A percentile compares a stretch with the other conserved stretches of the same genome.
Evolutionary conservation across 129 eudicot species (phyloP).

Genomic region (Centrapalus pauciflorus): DNA sequence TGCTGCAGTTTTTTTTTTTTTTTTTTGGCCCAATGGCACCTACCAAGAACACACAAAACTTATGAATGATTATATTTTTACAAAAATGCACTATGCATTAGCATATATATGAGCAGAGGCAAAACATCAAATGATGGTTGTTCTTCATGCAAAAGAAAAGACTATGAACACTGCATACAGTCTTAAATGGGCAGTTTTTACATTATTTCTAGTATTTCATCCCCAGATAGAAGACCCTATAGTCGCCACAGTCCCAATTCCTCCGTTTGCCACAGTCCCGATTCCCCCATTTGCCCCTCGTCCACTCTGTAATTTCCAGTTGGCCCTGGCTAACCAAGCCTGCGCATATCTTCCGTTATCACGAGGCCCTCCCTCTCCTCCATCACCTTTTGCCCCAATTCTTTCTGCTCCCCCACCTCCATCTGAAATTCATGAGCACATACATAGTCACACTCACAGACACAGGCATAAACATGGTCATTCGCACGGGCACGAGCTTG

Average conservation of each 20-base stretch:
- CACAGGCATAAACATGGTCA: slow-evolving; percentile 31
- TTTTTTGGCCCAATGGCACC: slow-evolving; percentile 27
- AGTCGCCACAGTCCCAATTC: slow-evolving; percentile 26
- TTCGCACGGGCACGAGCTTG: neutral
- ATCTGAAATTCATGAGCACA: slow-evolving; percentile 10
- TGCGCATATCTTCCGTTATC: slow-evolving; percentile 48
- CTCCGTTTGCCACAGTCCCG: slow-evolving; percentile 12
- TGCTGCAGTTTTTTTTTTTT: slow-evolving; percentile 16
- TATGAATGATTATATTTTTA: slow-evolving; percentile 34
- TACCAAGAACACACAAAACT: slow-evolving; percentile 42
- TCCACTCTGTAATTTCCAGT: slow-evolving; percentile 67
- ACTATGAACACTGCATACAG: slow-evolving; percentile 42
- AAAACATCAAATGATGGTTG: slow-evolving; percentile 23
- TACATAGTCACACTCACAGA: slow-evolving; percentile 26
- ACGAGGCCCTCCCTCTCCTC: slow-evolving; percentile 43
- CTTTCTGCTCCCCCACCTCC: slow-evolving; percentile 34
- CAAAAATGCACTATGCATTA: slow-evolving; percentile 8
- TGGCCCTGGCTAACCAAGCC: slow-evolving; percentile 68
- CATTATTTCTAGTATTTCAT: slow-evolving; percentile 27
- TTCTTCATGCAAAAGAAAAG: slow-evolving; percentile 2
- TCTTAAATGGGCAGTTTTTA: slow-evolving; percentile 25
- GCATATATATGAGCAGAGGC: slow-evolving; percentile 25
- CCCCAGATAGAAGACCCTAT: slow-evolving; percentile 30
- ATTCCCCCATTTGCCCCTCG: slow-evolving; percentile 37
- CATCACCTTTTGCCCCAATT: slow-evolving; percentile 23